Evolutionary conservation across 163 green algal genomes (phyloP).

Genomic region (Chlorella variabilis): DNA sequence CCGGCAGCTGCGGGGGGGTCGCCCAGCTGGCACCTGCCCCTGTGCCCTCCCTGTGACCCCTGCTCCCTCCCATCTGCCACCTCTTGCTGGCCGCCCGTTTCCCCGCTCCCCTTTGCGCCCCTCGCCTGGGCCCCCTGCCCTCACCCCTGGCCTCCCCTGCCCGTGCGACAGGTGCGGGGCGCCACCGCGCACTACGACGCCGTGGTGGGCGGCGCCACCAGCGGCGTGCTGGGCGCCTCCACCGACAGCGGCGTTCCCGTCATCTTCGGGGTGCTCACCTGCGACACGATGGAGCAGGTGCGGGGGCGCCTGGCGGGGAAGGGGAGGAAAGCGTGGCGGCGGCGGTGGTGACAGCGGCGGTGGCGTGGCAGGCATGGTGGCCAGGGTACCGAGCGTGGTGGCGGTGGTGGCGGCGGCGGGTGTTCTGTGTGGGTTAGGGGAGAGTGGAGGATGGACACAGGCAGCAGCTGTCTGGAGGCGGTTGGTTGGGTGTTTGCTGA

Average conservation of each 20-base stretch:
- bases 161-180: conserved; percentile 79
- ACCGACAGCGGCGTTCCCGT: conserved; percentile 87
- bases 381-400: too few species aligned
- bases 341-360: too few species aligned
- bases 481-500: too few species aligned
- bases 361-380: too few species aligned
- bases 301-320: neutral
- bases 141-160: neutral
- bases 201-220: conserved; percentile 86
- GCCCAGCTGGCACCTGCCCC: neutral
- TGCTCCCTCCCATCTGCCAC: too few species aligned
- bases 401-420: too few species aligned
- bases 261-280: conserved; percentile 98
- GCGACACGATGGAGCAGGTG: conserved; percentile 95
- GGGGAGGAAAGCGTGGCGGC: too few species aligned
- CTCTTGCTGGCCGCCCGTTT: too few species aligned
- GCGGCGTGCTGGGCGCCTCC: conserved; percentile 78
- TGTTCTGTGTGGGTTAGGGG: too few species aligned
- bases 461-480: too few species aligned
- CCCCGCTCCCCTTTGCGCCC: neutral
- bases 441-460: too few species aligned
- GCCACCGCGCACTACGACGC: conserved; percentile 97
- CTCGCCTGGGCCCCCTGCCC: neutral
- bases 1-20: neutral
- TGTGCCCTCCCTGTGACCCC: neutral